Evolutionary conservation across 805 yeast species (phyloP), one percentile per base, ranked within the genome.

Genomic region (Metschnikowia gelsemii): DNA sequence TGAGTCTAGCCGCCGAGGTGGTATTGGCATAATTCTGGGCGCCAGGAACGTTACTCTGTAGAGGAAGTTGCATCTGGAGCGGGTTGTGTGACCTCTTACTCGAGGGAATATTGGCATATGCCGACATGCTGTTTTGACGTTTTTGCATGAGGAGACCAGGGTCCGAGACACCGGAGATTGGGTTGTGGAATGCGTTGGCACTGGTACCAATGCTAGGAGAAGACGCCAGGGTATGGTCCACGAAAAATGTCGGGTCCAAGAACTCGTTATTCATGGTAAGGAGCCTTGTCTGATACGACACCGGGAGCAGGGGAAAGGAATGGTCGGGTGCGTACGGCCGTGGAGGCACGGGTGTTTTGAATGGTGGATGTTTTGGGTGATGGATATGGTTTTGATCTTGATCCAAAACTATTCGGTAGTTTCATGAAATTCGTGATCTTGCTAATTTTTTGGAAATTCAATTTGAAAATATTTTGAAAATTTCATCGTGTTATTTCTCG

Each of bases 91-190:
- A 54, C 31, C 73, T 53, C 42, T 69, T 69, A 50, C 59, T 63
- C 33, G 70, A 54, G 40, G 60, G 61, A 40, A 54, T 56, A 34
- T 55, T 51, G 56, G 62, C 48, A 44, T 63, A 59, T 32, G 62
- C 61, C 4, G 70, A 61, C 49, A 64, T 49, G 57, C 70, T 64
- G 47, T 58, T 65, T 43, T 69, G 73, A 41, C 73, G 66, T 50
- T 68, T 68, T 45, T 67, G 72, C 13, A 48, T 41, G 58, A 66
- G 35, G 33, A 32, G 36, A 30, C 32, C 32, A 11, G 33, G 33
- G 35, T 37, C 43, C 4, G 43, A 27, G 29, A n/a, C n/a, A n/a
- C n/a, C n/a, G n/a, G n/a, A n/a, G 22, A 13, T 19, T 24, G 30
- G 9, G 24, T 25, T 18, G 27, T 32, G 43, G 18, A 13, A 14